Percentiles rank a stretch among this genome's conserved stretches.
phyloP scores from a whole-genome alignment of 2,329 filamentous ascomycete genomes.

The Coleophoma eucalyptorum region DNA sequence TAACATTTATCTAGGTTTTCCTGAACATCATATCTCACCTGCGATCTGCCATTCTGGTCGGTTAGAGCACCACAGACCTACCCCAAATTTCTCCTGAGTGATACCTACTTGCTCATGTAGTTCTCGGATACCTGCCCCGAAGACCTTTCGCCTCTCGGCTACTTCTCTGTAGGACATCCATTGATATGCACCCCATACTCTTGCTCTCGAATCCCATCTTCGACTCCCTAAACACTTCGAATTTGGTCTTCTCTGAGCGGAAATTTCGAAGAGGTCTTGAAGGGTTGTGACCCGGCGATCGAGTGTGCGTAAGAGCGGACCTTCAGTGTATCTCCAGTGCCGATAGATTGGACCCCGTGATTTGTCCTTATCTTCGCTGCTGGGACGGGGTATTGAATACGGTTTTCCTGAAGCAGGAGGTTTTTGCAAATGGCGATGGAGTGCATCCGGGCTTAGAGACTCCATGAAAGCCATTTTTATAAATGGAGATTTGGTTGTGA shows the following conservation, averaged over 20 bases:
- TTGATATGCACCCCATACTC: conserved; percentile 70
- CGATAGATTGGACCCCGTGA: conserved; percentile 78
- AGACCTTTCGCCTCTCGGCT: conserved; percentile 73
- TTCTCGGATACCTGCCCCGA: conserved; percentile 82
- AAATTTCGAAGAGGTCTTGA: conserved; percentile 76
- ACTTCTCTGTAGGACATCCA: conserved; percentile 83
- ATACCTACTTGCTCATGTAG: conserved; percentile 72
- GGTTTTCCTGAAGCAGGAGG: conserved; percentile 40
- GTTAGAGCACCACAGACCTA: conserved; percentile 86
- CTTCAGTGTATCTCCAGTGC: conserved; percentile 74
- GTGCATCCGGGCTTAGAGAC: no score
- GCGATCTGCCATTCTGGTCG: conserved; percentile 86
- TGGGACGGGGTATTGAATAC: conserved; percentile 74
- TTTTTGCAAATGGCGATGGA: conserved; percentile 12
- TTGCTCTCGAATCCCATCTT: conserved; percentile 70
- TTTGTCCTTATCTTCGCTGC: conserved; percentile 67
- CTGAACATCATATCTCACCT: conserved; percentile 38
- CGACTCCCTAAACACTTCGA: conserved; percentile 76
- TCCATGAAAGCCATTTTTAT: no score
- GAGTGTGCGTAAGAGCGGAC: conserved; percentile 64
- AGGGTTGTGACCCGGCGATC: conserved; percentile 69
- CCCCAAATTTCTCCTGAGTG: conserved; percentile 61
- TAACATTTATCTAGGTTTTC: conserved; percentile 6
- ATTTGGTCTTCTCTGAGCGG: conserved; percentile 59
- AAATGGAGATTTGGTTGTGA: no score